Evolutionary conservation across 805 yeast species (phyloP).

Genomic region (Tetrapisispora nanseiensis): DNA sequence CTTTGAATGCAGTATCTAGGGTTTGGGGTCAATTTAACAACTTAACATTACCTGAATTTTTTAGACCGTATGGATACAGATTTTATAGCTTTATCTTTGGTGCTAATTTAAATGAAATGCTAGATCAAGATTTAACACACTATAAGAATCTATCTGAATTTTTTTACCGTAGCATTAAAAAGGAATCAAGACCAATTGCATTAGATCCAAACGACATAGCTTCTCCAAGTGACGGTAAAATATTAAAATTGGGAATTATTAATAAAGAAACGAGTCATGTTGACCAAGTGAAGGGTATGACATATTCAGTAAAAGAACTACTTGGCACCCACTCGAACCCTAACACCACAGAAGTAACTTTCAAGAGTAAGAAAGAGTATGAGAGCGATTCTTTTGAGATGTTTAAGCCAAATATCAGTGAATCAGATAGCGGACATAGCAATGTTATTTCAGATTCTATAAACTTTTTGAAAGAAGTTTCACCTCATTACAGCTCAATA

Average conservation of each 20-base stretch:
- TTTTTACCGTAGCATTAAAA: slow-evolving; percentile 72
- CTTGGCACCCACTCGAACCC: slow-evolving; percentile 49
- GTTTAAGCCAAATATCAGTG: slow-evolving; percentile 54
- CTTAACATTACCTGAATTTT: slow-evolving; percentile 76
- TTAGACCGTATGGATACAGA: slow-evolving; percentile 71
- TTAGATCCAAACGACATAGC: slow-evolving; percentile 50
- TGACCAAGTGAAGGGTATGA: slow-evolving; percentile 95
- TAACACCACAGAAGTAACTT: slow-evolving; percentile 4
- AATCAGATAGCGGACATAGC: too few relatives aligned
- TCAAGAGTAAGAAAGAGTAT: not conserved
- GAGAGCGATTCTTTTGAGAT: slow-evolving; percentile 26
- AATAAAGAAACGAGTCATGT: slow-evolving; percentile 64
- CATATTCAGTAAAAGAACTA: slow-evolving; percentile 80
- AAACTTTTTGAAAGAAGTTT: slow-evolving; percentile 32
- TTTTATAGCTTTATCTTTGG: slow-evolving; percentile 76
- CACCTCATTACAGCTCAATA: slow-evolving; percentile 18
- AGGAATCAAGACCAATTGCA: slow-evolving; percentile 70
- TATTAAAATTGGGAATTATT: slow-evolving; percentile 73
- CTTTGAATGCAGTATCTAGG: slow-evolving; percentile 82
- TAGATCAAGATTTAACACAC: slow-evolving; percentile 63
- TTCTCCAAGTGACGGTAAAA: slow-evolving; percentile 90
- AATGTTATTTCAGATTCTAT: slow-evolving; percentile 23
- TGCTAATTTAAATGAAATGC: slow-evolving; percentile 81
- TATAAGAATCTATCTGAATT: slow-evolving; percentile 82
- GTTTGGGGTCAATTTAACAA: slow-evolving; percentile 91